phyloP scores from a whole-genome alignment of 2,329 filamentous ascomycete genomes.

The Berkeleyomyces basicola region DNA sequence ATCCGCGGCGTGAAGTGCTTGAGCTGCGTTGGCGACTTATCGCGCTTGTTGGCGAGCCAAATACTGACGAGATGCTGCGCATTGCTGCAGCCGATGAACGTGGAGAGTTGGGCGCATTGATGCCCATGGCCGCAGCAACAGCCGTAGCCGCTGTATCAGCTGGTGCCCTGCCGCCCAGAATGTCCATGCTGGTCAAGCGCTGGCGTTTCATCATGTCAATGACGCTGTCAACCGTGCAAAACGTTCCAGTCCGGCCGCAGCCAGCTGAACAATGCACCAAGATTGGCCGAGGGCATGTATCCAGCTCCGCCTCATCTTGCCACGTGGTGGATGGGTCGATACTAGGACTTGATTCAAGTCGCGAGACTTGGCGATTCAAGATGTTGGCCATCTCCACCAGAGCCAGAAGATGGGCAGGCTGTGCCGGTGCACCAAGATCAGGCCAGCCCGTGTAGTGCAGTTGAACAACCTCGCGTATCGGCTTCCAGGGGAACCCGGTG shows the following conservation, averaged over 20 bases:
- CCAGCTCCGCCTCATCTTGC: constrained; percentile 41
- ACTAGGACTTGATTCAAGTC: constrained; percentile 24
- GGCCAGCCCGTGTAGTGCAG: constrained; percentile 95
- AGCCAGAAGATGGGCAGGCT: constrained; percentile 70
- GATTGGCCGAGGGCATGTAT: constrained; percentile 45
- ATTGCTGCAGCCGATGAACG: background rate
- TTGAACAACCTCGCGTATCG: constrained; percentile 84
- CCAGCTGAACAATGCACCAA: constrained; percentile 92
- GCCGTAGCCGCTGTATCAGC: constrained; percentile 28
- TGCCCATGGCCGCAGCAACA: background rate
- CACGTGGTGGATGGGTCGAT: constrained; percentile 21
- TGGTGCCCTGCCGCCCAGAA: constrained; percentile 9
- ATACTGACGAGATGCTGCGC: constrained; percentile 1
- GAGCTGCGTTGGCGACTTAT: constrained; percentile 5
- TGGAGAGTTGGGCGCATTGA: constrained; percentile 3
- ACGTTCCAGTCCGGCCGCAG: constrained; percentile 87
- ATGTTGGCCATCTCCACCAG: constrained; percentile 77
- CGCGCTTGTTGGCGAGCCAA: background rate
- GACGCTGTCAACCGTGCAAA: constrained; percentile 90
- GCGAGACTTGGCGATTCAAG: constrained; percentile 44
- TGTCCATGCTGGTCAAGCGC: constrained; percentile 24
- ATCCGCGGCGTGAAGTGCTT: constrained; percentile 12
- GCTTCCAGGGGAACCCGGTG: constrained; percentile 58
- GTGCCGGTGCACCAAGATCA: constrained; percentile 84
- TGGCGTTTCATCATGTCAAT: constrained; percentile 95